These are phyloP conservation scores for Peziza echinospora DNA, from an alignment of 495 filamentous ascomycete genomes.

Conservation along the genomic window DNA sequence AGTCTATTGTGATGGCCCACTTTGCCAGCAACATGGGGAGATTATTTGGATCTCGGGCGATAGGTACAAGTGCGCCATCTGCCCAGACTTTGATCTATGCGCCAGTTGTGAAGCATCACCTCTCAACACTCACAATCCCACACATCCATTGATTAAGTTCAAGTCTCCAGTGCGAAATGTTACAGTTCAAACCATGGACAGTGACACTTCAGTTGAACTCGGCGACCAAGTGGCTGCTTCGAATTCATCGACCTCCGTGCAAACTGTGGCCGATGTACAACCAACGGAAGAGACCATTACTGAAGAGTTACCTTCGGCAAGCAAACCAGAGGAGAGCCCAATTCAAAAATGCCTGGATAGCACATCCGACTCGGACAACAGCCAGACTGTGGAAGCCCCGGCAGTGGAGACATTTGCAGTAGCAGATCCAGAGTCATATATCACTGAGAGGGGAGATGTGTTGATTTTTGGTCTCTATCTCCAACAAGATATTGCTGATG, in stretches of 20 bases:
- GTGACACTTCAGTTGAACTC: constrained; percentile 23
- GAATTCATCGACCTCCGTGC: constrained; percentile 40
- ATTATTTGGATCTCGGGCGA: constrained; percentile 57
- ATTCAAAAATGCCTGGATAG: not conserved
- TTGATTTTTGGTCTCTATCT: constrained; percentile 52
- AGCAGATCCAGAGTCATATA: constrained; percentile 1
- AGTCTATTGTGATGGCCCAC: constrained; percentile 87
- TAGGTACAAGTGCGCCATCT: constrained; percentile 95
- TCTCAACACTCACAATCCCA: constrained; percentile 65
- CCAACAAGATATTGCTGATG: constrained; percentile 57
- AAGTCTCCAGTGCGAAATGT: constrained; percentile 83
- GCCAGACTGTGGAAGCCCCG: constrained; percentile 15
- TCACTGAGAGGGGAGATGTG: constrained; percentile 1
- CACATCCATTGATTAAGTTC: constrained; percentile 92
- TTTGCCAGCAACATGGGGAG: constrained; percentile 39
- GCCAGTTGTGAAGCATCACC: constrained; percentile 80
- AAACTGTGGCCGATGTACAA: constrained; percentile 50
- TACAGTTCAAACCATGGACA: constrained; percentile 61
- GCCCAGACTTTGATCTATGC: constrained; percentile 91
- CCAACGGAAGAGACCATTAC: constrained; percentile 21
- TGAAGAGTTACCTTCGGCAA: constrained; percentile 1
- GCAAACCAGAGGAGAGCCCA: not conserved
- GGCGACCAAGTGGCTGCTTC: constrained; percentile 17
- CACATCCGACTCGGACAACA: constrained; percentile 5
- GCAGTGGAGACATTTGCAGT: constrained; percentile 1